Base-by-base conservation (phyloP, 2,329 filamentous ascomycete species). In the Shiraia bambusicola region DNA sequence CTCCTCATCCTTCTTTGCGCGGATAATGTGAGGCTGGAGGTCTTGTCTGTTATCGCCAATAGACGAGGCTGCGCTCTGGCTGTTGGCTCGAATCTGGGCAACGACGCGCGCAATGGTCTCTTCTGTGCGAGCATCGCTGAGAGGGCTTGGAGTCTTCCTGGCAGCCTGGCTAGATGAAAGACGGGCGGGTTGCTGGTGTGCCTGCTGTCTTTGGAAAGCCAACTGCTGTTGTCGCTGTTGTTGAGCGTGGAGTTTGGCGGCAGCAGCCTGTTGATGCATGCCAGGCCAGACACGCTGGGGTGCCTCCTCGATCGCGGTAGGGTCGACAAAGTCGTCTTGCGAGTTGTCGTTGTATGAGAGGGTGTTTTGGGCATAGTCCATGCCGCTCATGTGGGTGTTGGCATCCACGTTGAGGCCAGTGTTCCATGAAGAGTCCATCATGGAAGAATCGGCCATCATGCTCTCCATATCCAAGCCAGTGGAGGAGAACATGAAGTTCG, bases 61-160 rank as follows among this genome's bases (percentile, higher is more conserved):
- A 4, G 77, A 73, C 6, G 75, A 70, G 11, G 80, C 76, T 40
- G 55, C 56, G 43, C 64, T 65, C 48, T 68, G 65, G 69, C 87
- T 89, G 54, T 75, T 81, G 57, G 88, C 82, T 56, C 91, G 84
- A 85, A 97, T 95, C 39, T 91, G 89, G 72, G 92, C 91, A 25
- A 97, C 78, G 3, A 97, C 81, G 65, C 93, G 89, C 16, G 88
- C 89, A 56, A 97, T 96, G 69, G 91, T 94, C 72, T 96, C 89
- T 70, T 97, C 91, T 36, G 72, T 73, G 52, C 72, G 72, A 19
- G 72, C 69, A 49, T 76, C 74, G 36, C 68, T 63, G 44, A 65
- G 49, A 8, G 64, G 68, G 51, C 71, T 68, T 1, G 72, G 69
- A 12, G 62, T 63, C 45, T 62, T 65, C 28, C 60, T 60, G 43